Percentiles rank a stretch among this genome's conserved stretches.
Conservation (phyloP, 352 stramenopile species). For the Pythium guiyangense region DNA sequence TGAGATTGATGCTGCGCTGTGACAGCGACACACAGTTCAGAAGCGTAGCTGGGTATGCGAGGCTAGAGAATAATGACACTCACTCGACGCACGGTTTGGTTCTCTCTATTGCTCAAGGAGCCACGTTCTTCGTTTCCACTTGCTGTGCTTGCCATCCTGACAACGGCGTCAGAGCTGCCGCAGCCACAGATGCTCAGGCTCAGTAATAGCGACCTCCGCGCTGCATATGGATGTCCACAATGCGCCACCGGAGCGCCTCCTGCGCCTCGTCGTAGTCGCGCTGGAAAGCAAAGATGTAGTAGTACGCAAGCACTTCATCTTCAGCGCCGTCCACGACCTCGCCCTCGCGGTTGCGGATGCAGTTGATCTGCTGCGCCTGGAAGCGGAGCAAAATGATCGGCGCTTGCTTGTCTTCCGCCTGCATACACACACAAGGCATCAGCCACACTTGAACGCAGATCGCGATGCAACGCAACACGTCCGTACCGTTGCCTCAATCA, state of each 20-base stretch:
- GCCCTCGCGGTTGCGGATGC: constrained; percentile 95
- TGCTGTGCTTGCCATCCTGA: not conserved
- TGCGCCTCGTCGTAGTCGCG: constrained; percentile 95
- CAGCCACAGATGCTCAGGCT: constrained; percentile 5
- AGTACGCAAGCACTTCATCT: constrained; percentile 96
- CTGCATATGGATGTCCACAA: constrained; percentile 87
- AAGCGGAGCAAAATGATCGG: constrained; percentile 97
- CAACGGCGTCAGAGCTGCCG: not conserved
- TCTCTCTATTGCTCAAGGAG: no score
- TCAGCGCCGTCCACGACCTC: constrained; percentile 96
- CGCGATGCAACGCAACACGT: not conserved
- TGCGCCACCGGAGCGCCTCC: constrained; percentile 77
- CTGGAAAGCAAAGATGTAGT: constrained; percentile 98
- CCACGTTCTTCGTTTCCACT: no score
- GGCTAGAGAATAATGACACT: no score
- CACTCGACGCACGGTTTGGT: no score
- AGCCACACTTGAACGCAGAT: not conserved
- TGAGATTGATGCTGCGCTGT: no score
- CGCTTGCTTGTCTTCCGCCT: constrained; percentile 88
- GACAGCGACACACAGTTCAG: no score
- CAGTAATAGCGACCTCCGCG: constrained; percentile 79
- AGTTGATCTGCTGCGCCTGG: constrained; percentile 99
- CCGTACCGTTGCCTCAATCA: constrained; percentile 90
- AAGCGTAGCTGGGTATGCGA: no score
- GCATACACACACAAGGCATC: constrained; percentile 1